A percentile compares a stretch with the other conserved stretches of the same genome.
phyloP scores from a whole-genome alignment of 169 alveolate species.

The Plasmodium fragile region DNA sequence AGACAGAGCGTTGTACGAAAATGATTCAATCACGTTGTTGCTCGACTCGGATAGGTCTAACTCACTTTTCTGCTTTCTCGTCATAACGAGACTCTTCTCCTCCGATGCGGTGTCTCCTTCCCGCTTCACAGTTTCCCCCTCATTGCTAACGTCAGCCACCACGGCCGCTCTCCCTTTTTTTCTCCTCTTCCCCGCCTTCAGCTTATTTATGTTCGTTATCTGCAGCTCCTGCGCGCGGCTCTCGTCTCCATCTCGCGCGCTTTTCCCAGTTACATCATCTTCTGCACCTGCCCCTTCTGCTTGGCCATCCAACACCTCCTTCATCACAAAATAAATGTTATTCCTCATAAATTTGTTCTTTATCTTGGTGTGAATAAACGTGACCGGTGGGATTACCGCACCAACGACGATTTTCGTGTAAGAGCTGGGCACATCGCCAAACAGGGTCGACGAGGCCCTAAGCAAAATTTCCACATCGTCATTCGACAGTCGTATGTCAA shows the following conservation, averaged over 20 bases:
- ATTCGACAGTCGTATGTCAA: conserved; percentile 72
- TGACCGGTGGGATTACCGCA: conserved; percentile 26
- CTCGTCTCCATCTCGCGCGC: background rate
- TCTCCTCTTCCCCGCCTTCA: background rate
- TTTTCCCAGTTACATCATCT: background rate
- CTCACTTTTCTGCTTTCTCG: background rate
- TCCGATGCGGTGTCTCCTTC: background rate
- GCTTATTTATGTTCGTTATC: conserved; percentile 24
- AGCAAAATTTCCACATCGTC: conserved; percentile 73
- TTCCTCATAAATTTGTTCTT: conserved; percentile 72
- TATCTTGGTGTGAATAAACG: conserved; percentile 52
- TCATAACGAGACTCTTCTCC: background rate
- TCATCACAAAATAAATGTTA: conserved; percentile 52
- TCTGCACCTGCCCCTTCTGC: background rate
- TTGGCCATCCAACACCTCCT: background rate
- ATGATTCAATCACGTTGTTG: conserved; percentile 19
- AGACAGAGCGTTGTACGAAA: conserved; percentile 7
- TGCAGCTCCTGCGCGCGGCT: background rate
- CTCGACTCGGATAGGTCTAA: conserved; percentile 22
- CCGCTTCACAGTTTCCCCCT: background rate
- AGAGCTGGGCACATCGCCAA: conserved; percentile 72
- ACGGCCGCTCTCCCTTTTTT: background rate
- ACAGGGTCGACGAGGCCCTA: conserved; percentile 65
- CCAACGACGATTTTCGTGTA: conserved; percentile 24
- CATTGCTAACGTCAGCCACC: background rate